Base-by-base conservation (phyloP, 1,139 yeast genomes). In the Geotrichum aggregatum region DNA sequence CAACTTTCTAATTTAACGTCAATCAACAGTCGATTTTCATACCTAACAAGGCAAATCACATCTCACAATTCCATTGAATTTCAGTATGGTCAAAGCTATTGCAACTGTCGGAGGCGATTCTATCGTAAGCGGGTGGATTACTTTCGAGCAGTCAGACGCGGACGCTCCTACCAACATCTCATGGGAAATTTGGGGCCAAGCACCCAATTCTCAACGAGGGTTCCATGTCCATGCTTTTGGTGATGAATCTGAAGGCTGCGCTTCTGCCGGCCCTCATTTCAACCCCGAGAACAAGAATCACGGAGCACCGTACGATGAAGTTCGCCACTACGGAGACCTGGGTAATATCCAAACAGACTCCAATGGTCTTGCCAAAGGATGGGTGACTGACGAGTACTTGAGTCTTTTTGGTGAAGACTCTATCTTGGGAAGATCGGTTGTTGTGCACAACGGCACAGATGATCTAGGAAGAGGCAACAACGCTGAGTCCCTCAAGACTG, bases 161-260 rank as follows among this genome's bases (percentile, higher is more conserved):
- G 66, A 76, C 52, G 89, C 79, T 46, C 92, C 94, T 71, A 87
- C 95, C 67, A 84, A 87, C 48, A 79, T 91, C 63, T 64, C 89
- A 26, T 91, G 89, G 83, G 92, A 89, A 66, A 85, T 92, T 66
- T 64, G 79, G 51, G 98, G 98, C 68, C 87, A 87, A 72, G 84
- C 82, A 61, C 76, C 97, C 58, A 84, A 87, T 64, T 88, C 96
- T 47, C 75, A 78, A 71, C 85, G 96, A 73, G 98, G 98, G 46
- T 91, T 92, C 96, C 98, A 92, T 78, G 76, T 92, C 69, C 98
- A 92, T 75, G 84, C 87, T 68, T 91, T 91, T 67, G 98, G 98
- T 76, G 98, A 92, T 77, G 87, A 88, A 80, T 88, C 98, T 75
- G 89, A 91, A 71, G 98, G 98, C 58, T 88, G 96, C 76, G 88